Base-by-base conservation (phyloP, 2,329 filamentous ascomycete genomes). In the Sordariomycetes sp. region DNA sequence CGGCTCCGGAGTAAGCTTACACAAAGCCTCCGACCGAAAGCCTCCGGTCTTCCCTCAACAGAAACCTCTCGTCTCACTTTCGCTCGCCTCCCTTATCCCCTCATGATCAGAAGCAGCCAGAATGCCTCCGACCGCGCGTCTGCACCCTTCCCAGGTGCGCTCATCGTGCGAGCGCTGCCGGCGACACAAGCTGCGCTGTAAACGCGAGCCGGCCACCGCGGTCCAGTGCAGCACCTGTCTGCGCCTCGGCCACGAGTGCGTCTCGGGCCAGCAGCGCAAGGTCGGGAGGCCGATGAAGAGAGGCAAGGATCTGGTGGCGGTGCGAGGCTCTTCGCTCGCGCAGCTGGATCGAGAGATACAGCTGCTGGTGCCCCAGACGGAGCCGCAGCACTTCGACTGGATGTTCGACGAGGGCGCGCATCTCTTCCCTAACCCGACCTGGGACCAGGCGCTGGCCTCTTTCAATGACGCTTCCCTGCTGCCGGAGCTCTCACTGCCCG, bases 111-210 rank as follows among this genome's bases (percentile, higher is more conserved):
- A n/a, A n/a, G n/a, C n/a, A n/a, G n/a, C n/a, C n/a, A n/a, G n/a
- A n/a, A n/a, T n/a, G n/a, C n/a, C n/a, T n/a, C n/a, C n/a, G n/a
- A n/a, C n/a, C n/a, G n/a, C n/a, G n/a, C n/a, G n/a, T n/a, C n/a
- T 48, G 3, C 53, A 56, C 30, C 53, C 54, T 4, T 54, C 47
- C 18, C 54, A 57, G 31, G 40, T 53, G 21, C 50, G 54, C 19
- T 51, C 49, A 6, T 49, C 52, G 6, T 57, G 53, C 35, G 51
- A 56, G 40, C 43, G 51, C 27, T 56, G 53, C 14, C 53, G 52
- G 7, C 41, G 46, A 9, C 52, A 55, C 28, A 57, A 56, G 34
- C 45, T 57, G 6, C 48, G 49, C 20, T 57, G 53, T 39, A 43
- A 43, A 7, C 52, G 51, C 14, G 44, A 46, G 17, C 31, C 42